phyloP scores from a whole-genome alignment of 2,329 filamentous ascomycete genomes.

The Sporothrix pseudoabietina region DNA sequence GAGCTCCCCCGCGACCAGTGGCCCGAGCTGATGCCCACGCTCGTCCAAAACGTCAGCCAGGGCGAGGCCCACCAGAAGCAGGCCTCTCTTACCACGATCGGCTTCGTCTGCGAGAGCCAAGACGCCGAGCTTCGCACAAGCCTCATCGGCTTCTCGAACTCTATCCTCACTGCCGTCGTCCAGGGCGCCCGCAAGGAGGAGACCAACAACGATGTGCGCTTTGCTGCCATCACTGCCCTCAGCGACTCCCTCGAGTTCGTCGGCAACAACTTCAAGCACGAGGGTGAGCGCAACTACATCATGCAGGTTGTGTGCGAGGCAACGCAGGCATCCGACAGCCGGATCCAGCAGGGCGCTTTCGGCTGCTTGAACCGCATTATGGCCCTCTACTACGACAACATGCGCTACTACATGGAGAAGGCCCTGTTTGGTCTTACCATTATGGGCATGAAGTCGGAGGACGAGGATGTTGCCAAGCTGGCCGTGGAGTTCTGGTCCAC shows the following conservation, averaged over 20 bases:
- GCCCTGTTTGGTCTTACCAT: constrained; percentile 96
- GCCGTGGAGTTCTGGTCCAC: constrained; percentile 99
- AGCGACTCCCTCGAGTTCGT: constrained; percentile 98
- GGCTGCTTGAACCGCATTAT: constrained; percentile 98
- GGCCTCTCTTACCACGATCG: constrained; percentile 91
- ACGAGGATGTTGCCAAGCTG: constrained; percentile 97
- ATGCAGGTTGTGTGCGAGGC: constrained; percentile 99
- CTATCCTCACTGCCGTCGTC: constrained; percentile 95
- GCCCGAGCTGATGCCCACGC: constrained; percentile 82
- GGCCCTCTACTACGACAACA: constrained; percentile 98
- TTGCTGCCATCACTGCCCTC: constrained; percentile 89
- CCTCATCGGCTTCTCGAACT: constrained; percentile 86
- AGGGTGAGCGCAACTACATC: constrained; percentile 99
- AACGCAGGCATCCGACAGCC: constrained; percentile 85
- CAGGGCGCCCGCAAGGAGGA: constrained; percentile 98
- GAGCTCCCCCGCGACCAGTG: constrained; percentile 93
- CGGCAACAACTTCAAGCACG: constrained; percentile 97
- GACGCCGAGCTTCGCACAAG: constrained; percentile 82
- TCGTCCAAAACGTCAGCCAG: constrained; percentile 90
- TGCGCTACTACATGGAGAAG: constrained; percentile 99
- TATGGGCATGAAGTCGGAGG: constrained; percentile 95
- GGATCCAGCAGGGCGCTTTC: constrained; percentile 94
- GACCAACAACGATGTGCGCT: constrained; percentile 83
- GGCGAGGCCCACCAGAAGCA: constrained; percentile 90
- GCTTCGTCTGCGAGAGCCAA: constrained; percentile 96